Conservation (phyloP, 2,329 filamentous ascomycete genomes). For the Diplodia intermedia region DNA sequence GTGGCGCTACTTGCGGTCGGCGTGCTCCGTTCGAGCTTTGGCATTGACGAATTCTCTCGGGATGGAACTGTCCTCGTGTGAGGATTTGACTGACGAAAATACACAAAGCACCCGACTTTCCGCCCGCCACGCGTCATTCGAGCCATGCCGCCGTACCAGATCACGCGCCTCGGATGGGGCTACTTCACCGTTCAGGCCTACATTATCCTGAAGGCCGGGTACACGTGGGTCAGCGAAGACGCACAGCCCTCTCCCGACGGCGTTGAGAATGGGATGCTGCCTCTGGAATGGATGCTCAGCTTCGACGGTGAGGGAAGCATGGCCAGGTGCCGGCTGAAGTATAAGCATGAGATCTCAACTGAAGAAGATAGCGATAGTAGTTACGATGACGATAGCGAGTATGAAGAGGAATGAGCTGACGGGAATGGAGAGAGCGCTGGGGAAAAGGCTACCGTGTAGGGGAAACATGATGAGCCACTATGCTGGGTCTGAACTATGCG, state of each 20-base stretch:
- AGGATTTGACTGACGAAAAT: not conserved
- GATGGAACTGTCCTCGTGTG: not conserved
- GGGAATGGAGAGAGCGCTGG: no score
- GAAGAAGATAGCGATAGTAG: conserved; percentile 34
- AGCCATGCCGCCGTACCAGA: conserved; percentile 49
- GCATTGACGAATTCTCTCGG: no score
- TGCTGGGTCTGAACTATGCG: no score
- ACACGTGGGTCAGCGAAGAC: conserved; percentile 52
- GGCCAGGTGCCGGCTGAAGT: conserved; percentile 50
- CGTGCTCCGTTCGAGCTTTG: no score
- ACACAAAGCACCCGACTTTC: conserved; percentile 52
- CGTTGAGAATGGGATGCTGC: conserved; percentile 45
- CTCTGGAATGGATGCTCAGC: conserved; percentile 52
- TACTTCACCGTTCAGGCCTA: conserved; percentile 50
- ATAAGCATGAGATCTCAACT: conserved; percentile 44
- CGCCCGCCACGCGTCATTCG: conserved; percentile 46
- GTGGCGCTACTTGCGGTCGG: not conserved
- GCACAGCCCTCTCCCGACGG: conserved; percentile 44
- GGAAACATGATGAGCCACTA: no score
- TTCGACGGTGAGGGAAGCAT: conserved; percentile 51
- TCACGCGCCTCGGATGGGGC: conserved; percentile 53
- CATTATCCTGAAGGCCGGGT: conserved; percentile 53
- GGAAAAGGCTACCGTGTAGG: no score
- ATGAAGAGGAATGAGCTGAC: not conserved
- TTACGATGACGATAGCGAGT: not conserved